These are phyloP conservation scores for Lactifluus subvellereus DNA, from an alignment of 768 basidiomycete genomes.

Conservation along the genomic window DNA sequence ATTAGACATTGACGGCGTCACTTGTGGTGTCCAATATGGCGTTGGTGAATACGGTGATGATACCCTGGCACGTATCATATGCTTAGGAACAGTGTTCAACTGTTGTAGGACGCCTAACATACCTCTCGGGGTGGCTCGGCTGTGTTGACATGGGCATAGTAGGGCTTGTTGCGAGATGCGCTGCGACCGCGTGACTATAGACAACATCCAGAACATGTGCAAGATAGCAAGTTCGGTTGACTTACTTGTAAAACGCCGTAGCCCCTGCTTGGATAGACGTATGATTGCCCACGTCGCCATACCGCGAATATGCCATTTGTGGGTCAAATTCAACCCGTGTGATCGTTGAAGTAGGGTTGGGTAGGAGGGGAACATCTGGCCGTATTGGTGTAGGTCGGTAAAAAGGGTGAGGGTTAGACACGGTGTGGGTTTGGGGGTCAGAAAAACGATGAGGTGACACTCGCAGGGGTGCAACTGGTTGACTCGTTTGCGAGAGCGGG, in stretches of 20 bases:
- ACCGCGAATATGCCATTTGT: constrained; percentile 41
- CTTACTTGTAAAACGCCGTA: constrained; percentile 54
- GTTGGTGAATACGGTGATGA: constrained; percentile 4
- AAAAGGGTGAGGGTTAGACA: not conserved
- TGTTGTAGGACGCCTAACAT: not conserved
- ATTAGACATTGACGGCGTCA: not conserved
- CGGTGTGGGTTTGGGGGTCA: not conserved
- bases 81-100: not conserved
- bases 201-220: constrained; percentile 3
- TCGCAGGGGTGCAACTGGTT: constrained; percentile 2
- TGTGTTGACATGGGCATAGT: not conserved
- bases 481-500: not conserved
- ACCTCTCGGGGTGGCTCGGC: constrained; percentile 5
- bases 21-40: not conserved
- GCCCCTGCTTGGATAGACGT: constrained; percentile 27
- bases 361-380: not conserved
- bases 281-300: constrained; percentile 16
- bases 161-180: constrained; percentile 32
- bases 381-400: not conserved
- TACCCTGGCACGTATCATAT: not conserved
- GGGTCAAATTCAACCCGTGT: constrained; percentile 37
- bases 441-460: constrained; percentile 1
- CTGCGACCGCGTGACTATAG: constrained; percentile 48
- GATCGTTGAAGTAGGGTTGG: constrained; percentile 1
- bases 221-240: not conserved